A percentile compares a stretch with the other conserved stretches of the same genome.
These are phyloP conservation scores for Pythium phragmitis DNA, from an alignment of 352 stramenopile species.

Conservation along the genomic window DNA sequence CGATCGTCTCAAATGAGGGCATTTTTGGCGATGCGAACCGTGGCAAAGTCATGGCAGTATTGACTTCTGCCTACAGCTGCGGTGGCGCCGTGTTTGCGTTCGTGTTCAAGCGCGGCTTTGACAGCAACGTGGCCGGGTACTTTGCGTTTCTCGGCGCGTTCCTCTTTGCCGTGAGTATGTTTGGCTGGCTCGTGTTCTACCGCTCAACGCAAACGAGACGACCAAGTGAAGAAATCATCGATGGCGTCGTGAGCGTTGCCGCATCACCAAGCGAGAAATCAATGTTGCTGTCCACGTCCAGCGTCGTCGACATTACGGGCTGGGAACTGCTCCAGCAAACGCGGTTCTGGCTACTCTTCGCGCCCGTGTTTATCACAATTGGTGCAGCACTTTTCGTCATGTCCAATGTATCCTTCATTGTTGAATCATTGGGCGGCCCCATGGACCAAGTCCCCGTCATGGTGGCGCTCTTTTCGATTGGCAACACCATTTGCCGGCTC, in stretches of 20 bases:
- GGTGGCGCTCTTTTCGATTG: conserved; percentile 76
- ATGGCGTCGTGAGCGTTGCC: conserved; percentile 32
- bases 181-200: conserved; percentile 52
- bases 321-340: conserved; percentile 45
- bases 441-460: conserved; percentile 68
- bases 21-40: conserved; percentile 69
- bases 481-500: conserved; percentile 67
- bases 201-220: conserved; percentile 35
- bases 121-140: conserved; percentile 62
- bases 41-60: conserved; percentile 72
- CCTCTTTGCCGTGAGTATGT: conserved; percentile 42
- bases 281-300: conserved; percentile 2
- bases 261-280: conserved; percentile 23
- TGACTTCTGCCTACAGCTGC: conserved; percentile 77
- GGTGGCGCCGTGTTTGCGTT: conserved; percentile 77
- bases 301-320: conserved; percentile 59
- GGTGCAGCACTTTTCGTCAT: conserved; percentile 74
- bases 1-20: conserved; percentile 77
- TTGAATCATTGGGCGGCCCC: conserved; percentile 63
- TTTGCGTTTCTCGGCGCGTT: conserved; percentile 73
- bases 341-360: conserved; percentile 81
- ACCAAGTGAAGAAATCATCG: conserved; percentile 44
- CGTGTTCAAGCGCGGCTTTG: conserved; percentile 60
- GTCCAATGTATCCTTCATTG: conserved; percentile 85
- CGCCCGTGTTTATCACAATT: conserved; percentile 72